Conservation (phyloP, 192 early-diverging fungal species). For the Hyaloraphidium curvatum region DNA sequence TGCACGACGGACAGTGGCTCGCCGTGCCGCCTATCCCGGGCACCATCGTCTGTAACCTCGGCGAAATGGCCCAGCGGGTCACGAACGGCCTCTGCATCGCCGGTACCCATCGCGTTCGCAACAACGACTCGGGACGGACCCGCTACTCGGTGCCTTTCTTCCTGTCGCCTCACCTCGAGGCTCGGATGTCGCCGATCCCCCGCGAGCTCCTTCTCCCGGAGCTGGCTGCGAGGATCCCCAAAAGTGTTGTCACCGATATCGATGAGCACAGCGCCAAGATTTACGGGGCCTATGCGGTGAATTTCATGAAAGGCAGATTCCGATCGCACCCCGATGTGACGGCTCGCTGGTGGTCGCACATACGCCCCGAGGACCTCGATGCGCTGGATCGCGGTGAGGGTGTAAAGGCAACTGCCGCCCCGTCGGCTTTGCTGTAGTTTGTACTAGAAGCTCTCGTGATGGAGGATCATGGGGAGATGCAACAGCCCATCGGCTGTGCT, state of each 20-base stretch:
- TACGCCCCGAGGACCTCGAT: too few relatives aligned
- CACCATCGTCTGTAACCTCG: conserved; percentile 43
- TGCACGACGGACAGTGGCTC: conserved; percentile 33
- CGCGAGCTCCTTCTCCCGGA: conserved; percentile 12
- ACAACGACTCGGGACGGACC: conserved; percentile 20
- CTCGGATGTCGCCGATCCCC: conserved; percentile 16
- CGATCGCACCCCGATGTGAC: too few relatives aligned
- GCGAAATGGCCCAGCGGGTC: conserved; percentile 35
- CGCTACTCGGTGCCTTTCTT: conserved; percentile 39
- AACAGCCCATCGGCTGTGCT: too few relatives aligned
- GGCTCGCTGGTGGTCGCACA: too few relatives aligned
- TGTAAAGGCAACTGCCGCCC: too few relatives aligned
- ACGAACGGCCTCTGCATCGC: conserved; percentile 27
- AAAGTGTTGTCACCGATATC: conserved; percentile 17
- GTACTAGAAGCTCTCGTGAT: too few relatives aligned
- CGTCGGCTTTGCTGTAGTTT: too few relatives aligned
- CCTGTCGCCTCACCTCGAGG: conserved; percentile 21
- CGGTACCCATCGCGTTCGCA: conserved; percentile 35
- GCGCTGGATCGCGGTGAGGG: too few relatives aligned
- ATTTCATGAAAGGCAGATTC: too few relatives aligned
- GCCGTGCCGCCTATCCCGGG: conserved; percentile 28
- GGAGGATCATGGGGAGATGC: too few relatives aligned
- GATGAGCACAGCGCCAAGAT: too few relatives aligned
- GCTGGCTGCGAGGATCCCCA: conserved; percentile 5
- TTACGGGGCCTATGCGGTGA: too few relatives aligned